Conservation (phyloP, 208 protist species). For the Leishmania martiniquensis region DNA sequence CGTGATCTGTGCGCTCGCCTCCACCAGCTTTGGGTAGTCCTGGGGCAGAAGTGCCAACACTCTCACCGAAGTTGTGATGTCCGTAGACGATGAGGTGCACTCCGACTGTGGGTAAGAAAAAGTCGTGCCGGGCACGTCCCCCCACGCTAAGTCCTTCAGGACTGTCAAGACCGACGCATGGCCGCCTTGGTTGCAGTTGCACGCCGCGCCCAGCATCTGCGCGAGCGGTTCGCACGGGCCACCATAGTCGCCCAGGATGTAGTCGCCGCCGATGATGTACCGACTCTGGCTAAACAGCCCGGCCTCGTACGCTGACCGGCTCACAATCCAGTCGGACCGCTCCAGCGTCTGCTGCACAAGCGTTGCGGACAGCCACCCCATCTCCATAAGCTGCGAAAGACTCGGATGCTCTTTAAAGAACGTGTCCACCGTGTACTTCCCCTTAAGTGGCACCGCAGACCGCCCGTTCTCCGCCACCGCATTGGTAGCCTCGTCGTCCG, state of each 20-base stretch:
- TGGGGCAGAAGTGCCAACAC: neutral
- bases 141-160: neutral
- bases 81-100: slow-evolving; percentile 3
- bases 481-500: neutral
- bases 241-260: slow-evolving; percentile 63
- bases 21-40: neutral
- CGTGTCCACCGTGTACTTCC: neutral
- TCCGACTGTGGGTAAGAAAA: slow-evolving; percentile 8
- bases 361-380: slow-evolving; percentile 45
- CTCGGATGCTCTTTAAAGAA: neutral
- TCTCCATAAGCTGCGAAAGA: slow-evolving; percentile 33
- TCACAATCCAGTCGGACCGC: slow-evolving; percentile 11
- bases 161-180: slow-evolving; percentile 11
- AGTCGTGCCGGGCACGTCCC: neutral
- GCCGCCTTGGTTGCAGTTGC: slow-evolving; percentile 41
- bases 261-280: slow-evolving; percentile 51
- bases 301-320: slow-evolving; percentile 24
- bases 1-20: neutral
- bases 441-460: neutral
- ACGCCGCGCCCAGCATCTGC: slow-evolving; percentile 31
- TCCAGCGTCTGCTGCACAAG: slow-evolving; percentile 28
- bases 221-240: slow-evolving; percentile 23
- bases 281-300: slow-evolving; percentile 52
- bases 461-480: neutral
- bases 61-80: neutral